Base-by-base conservation (phyloP, 2,329 filamentous ascomycete species). In the Calonectria crousiana region DNA sequence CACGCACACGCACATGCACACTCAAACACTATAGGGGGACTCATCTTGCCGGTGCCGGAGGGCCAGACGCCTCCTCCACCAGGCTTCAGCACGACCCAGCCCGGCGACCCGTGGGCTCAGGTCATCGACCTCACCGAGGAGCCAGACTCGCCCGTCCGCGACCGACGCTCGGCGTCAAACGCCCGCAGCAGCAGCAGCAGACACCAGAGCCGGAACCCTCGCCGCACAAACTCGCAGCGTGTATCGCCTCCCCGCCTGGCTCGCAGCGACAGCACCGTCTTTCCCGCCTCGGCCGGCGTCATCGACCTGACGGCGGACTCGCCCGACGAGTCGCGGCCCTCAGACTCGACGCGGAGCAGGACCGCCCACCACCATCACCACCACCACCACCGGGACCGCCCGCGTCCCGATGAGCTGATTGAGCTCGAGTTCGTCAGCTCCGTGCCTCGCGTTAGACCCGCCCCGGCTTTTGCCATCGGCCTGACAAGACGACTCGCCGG, bases 231-330 rank as follows among this genome's bases (percentile, higher is more conserved):
- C 72, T 86, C 86, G 4, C 84, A 85, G 67, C 81, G 83, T 20
- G 81, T 80, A 65, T 85, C 85, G 36, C 85, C 86, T 1, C 87
- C 87, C 0, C 84, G 84, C 23, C 79, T 89, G 36, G 77, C 86
- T 10, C 84, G 87, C 53, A 88, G 86, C 74, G 87, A 89, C 74
- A 86, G 85, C 73, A 88, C 85, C 67, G 82, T 86, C 44, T 79
- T 87, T 16, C 83, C 80, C 6, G 81, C 81, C 4, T 69, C 77
- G 6, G 58, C 81, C 1, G 83, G 80, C 66, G 82, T 90, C 34
- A 90, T 91, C 68, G 90, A 91, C 78, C 85, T 91, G 13, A 91
- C 90, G 3, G 83, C 83, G 32, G 89, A 90, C 72, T 85, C 84
- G 9, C 83, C 85, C 20, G 81, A 84, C 28, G 82, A 82, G 41